These are phyloP conservation scores for Apiotrichum veenhuisii DNA, from an alignment of 1,284 basidiomycete genomes.

Conservation along the genomic window DNA sequence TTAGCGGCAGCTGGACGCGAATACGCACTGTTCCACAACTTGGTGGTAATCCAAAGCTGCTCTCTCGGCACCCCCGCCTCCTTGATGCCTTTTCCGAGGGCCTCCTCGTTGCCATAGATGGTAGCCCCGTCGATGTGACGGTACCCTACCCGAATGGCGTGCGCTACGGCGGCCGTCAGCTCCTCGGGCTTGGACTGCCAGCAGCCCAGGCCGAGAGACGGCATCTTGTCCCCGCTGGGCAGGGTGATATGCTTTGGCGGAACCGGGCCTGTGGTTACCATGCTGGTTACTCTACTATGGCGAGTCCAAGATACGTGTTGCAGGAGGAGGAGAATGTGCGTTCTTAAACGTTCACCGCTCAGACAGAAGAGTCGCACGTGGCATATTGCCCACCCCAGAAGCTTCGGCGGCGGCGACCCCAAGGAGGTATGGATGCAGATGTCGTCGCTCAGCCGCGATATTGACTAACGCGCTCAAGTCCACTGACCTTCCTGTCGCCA, in stretches of 20 bases:
- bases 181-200: constrained; percentile 15
- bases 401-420: no score
- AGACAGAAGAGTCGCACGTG: no score
- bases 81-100: constrained; percentile 63
- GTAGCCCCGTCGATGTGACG: constrained; percentile 69
- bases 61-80: constrained; percentile 69
- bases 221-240: constrained; percentile 14
- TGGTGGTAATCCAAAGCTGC: constrained; percentile 78
- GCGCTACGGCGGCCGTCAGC: constrained; percentile 22
- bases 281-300: no score
- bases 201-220: constrained; percentile 13
- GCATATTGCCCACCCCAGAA: no score
- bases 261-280: not conserved
- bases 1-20: no score
- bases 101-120: constrained; percentile 71
- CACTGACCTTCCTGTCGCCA: no score
- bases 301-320: no score
- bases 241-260: constrained; percentile 7
- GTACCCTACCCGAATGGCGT: constrained; percentile 51
- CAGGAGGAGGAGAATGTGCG: no score
- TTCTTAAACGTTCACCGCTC: no score
- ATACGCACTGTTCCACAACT: constrained; percentile 33
- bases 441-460: no score
- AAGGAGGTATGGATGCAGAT: no score
- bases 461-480: no score